Evolutionary conservation across 441 rosid species (phyloP).

Genomic region (Theobroma grandiflorum): DNA sequence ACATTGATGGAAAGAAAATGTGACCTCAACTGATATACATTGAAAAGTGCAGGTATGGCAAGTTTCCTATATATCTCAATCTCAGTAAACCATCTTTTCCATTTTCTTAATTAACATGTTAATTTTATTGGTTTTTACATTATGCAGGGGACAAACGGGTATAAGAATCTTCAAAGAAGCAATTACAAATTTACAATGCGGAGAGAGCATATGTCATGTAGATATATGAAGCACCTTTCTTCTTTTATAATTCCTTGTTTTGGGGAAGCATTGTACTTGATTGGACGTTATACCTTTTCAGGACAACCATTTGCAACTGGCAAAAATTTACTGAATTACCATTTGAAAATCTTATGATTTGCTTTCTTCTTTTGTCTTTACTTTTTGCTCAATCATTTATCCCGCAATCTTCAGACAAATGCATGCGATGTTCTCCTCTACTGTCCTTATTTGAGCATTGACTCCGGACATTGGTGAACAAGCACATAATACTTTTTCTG

Average conservation of each 20-base stretch:
- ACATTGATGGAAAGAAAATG: conserved; percentile 10
- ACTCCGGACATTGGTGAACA: too few species aligned
- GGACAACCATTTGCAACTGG: background rate
- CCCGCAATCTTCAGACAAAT: too few species aligned
- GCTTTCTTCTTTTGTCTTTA: background rate
- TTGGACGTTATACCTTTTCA: background rate
- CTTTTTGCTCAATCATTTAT: background rate
- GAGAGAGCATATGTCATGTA: background rate
- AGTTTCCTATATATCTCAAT: background rate
- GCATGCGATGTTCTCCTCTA: too few species aligned
- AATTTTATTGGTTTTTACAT: background rate
- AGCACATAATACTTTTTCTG: too few species aligned
- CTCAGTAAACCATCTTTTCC: background rate
- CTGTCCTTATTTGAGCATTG: too few species aligned
- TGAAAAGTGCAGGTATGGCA: background rate
- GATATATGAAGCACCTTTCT: background rate
- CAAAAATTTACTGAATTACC: background rate
- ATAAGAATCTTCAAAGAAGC: background rate
- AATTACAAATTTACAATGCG: background rate
- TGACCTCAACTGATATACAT: background rate
- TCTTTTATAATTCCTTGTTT: background rate
- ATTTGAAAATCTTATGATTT: background rate
- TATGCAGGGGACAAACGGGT: background rate
- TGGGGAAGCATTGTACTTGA: background rate
- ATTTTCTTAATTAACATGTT: background rate